phyloP scores from a whole-genome alignment of 176 grass and related monocot species.

The Zizania latifolia region DNA sequence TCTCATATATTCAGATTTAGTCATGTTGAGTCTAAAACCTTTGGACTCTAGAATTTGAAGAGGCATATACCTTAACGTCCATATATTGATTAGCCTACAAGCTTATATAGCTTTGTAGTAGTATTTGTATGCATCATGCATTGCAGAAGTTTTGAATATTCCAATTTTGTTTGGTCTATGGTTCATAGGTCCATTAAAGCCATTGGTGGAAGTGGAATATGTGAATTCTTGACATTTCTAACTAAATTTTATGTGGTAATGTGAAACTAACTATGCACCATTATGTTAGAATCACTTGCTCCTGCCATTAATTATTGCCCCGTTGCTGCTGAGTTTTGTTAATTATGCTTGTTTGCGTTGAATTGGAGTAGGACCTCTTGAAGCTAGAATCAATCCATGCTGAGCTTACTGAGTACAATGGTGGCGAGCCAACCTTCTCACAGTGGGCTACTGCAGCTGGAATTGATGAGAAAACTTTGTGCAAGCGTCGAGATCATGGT shows the following conservation, averaged over 20 bases:
- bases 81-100: background rate
- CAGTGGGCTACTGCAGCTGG: slow-evolving; percentile 70
- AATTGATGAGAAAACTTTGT: slow-evolving; percentile 50
- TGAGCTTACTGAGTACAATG: slow-evolving; percentile 45
- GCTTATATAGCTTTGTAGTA: background rate
- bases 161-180: background rate
- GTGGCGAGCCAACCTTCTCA: slow-evolving; percentile 53
- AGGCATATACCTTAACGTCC: background rate
- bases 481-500: slow-evolving; percentile 55
- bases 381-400: slow-evolving; percentile 61
- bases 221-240: background rate
- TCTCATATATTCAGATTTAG: too few species aligned
- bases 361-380: slow-evolving; percentile 57
- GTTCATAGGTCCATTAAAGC: background rate
- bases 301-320: background rate
- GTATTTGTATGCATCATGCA: background rate
- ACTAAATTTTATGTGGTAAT: too few species aligned
- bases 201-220: background rate
- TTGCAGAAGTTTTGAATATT: background rate
- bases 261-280: background rate
- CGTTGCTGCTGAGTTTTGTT: slow-evolving; percentile 14
- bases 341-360: slow-evolving; percentile 10
- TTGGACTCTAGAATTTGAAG: too few species aligned
- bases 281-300: background rate
- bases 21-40: too few species aligned